Percentiles rank a stretch among this genome's conserved stretches.
phyloP scores from a whole-genome alignment of 1,139 yeast species.

The Candida frijolesensis region DNA sequence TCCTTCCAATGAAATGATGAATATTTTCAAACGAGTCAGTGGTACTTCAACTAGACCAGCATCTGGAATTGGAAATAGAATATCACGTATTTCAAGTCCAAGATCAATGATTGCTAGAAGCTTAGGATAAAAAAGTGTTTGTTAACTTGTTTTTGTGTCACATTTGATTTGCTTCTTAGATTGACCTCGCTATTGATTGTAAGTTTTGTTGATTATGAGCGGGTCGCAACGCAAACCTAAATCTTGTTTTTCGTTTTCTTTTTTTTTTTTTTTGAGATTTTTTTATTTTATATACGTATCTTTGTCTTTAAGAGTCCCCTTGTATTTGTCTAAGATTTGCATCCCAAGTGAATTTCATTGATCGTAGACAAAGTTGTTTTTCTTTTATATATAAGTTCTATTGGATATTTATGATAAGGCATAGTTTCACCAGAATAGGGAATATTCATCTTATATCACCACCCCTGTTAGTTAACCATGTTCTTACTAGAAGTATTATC shows the following conservation, averaged over 20 bases:
- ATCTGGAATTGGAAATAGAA: constrained; percentile 1
- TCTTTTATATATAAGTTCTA: not conserved
- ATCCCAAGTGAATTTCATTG: not conserved
- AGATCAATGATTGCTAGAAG: constrained; percentile 2
- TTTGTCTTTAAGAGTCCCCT: not conserved
- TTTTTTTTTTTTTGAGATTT: not conserved
- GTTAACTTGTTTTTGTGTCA: not conserved
- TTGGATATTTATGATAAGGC: constrained; percentile 4
- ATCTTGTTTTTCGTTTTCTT: not conserved
- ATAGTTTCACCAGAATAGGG: not conserved
- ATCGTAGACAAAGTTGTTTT: not conserved
- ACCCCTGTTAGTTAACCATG: not conserved
- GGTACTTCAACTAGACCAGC: not conserved
- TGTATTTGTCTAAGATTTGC: not conserved
- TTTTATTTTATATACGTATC: not conserved
- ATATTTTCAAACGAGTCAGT: constrained; percentile 2
- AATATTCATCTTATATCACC: constrained; percentile 1
- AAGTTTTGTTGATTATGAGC: constrained; percentile 1
- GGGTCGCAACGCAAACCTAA: constrained; percentile 3
- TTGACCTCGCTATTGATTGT: constrained; percentile 3
- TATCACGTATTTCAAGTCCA: constrained; percentile 5
- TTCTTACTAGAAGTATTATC: not conserved
- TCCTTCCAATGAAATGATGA: not conserved
- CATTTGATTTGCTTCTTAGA: not conserved
- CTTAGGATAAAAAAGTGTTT: not conserved